Evolutionary conservation across 2,329 filamentous ascomycete species (phyloP), one percentile per base, ranked within the genome.

Genomic region (Xylaria sp.): DNA sequence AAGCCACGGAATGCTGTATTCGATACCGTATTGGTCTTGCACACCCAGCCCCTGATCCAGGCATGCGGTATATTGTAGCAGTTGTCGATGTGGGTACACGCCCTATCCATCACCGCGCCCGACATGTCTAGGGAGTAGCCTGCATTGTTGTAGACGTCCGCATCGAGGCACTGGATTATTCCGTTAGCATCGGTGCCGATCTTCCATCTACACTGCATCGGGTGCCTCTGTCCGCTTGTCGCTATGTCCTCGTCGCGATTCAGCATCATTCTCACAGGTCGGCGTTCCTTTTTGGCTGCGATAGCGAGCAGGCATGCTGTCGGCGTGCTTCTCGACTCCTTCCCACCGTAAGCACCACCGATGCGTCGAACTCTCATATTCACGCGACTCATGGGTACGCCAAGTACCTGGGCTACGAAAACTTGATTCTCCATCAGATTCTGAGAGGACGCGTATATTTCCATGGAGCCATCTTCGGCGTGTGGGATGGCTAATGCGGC

Each of bases 1-100:
- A 97, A 97, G 1, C 93, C 93, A 61, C 93, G 87, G 80, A 97
- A 97, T 0, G 93, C 93, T 3, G 92, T 96, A 74, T 97, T 97
- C 1, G 91, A 94, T 66, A 97, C 90, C 0, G 93, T 97, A 71
- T 97, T 97, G 0, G 93, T 97, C 76, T 88, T 93, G 75, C 90
- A 94, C 34, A 95, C 75, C 42, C 90, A 84, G 5, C 93, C 93
- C 16, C 91, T 86, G 11, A 97, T 87, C 63, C 88, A 74, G 13
- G 96, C 78, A 64, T 95, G 93, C 0, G 92, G 91, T 56, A 96
- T 92, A 29, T 83, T 83, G 74, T 97, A 97, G 63, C 91, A 92
- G 40, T 89, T 88, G 66, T 97, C 93, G 39, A 89, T 85, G 71
- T 97, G 92, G 1, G 90, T 87, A 64, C 96, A 81, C 20, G 89